Conservation (phyloP, 1,284 basidiomycete species). For the Pseudozyma pruni region DNA sequence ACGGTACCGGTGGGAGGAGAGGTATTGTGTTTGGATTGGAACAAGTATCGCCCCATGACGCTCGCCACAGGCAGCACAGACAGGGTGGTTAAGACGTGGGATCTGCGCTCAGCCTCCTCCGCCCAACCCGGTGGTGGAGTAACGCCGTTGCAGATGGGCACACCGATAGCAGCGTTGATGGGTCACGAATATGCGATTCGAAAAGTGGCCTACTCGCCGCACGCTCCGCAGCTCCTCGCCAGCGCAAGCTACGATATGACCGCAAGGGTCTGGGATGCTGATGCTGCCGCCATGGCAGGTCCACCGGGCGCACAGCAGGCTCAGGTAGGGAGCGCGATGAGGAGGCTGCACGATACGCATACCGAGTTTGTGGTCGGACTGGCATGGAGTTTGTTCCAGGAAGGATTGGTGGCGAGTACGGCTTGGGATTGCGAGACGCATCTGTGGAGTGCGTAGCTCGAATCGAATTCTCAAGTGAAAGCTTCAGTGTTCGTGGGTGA, state of each 20-base stretch:
- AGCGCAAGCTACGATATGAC: slow-evolving; percentile 96
- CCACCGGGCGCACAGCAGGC: slow-evolving; percentile 6
- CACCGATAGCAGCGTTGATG: slow-evolving; percentile 47
- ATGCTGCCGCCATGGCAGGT: slow-evolving; percentile 32
- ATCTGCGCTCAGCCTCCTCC: slow-evolving; percentile 69
- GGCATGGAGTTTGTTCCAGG: slow-evolving; percentile 83
- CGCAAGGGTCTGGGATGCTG: slow-evolving; percentile 77
- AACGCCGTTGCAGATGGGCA: slow-evolving; percentile 14
- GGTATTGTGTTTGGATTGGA: slow-evolving; percentile 84
- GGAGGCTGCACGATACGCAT: slow-evolving; percentile 81
- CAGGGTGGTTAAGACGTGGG: slow-evolving; percentile 82
- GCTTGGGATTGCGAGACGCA: slow-evolving; percentile 89
- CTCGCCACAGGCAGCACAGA: slow-evolving; percentile 85
- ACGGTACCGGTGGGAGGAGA: slow-evolving; percentile 62
- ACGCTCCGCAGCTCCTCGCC: slow-evolving; percentile 80
- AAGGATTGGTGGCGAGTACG: slow-evolving; percentile 84
- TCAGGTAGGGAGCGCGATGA: slow-evolving; percentile 62
- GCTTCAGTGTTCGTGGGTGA: background rate
- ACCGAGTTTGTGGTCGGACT: slow-evolving; percentile 95
- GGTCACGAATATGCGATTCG: slow-evolving; percentile 72
- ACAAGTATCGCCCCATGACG: slow-evolving; percentile 84
- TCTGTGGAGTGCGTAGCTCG: slow-evolving; percentile 71
- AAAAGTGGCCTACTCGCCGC: slow-evolving; percentile 71
- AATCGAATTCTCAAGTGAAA: background rate
- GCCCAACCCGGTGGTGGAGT: slow-evolving; percentile 1